A percentile compares a stretch with the other conserved stretches of the same genome.
Conservation (phyloP, 139 green algal genomes). For the Pleodorina starrii region DNA sequence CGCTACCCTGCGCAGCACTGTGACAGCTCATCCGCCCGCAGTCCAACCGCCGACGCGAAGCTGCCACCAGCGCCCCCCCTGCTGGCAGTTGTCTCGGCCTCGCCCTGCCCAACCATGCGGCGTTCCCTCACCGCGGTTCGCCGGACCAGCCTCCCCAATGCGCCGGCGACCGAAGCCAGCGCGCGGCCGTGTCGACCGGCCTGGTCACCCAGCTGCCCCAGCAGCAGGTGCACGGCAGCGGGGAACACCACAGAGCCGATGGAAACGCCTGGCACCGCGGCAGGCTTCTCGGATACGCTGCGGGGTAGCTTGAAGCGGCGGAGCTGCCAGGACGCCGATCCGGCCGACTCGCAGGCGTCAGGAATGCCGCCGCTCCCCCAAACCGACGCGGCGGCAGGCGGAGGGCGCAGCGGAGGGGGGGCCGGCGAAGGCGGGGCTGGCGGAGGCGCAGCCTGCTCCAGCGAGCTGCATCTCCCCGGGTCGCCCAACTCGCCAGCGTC, state of each 20-base stretch:
- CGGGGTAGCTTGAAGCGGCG: conserved; percentile 13
- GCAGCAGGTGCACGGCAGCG: too few relatives aligned
- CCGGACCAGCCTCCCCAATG: conserved; percentile 3
- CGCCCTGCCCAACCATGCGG: background rate
- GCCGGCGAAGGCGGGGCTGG: background rate
- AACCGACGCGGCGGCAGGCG: background rate
- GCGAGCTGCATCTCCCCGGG: background rate
- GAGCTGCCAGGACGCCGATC: background rate
- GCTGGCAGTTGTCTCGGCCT: background rate
- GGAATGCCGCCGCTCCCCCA: background rate
- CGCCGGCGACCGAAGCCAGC: background rate
- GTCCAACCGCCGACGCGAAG: background rate
- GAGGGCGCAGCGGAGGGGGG: background rate
- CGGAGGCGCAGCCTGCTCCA: background rate
- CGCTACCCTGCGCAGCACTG: conserved; percentile 32
- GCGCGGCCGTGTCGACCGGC: background rate
- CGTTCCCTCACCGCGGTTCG: background rate
- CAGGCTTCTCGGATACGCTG: too few relatives aligned
- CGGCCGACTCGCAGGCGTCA: background rate
- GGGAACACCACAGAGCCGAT: too few relatives aligned
- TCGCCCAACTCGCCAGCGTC: conserved; percentile 1
- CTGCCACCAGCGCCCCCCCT: background rate
- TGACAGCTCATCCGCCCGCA: background rate
- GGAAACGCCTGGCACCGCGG: too few relatives aligned
- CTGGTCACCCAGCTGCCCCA: background rate